Conservation (phyloP, 1,139 yeast species). For the Hyphopichia wangnamkhiaoensis region DNA sequence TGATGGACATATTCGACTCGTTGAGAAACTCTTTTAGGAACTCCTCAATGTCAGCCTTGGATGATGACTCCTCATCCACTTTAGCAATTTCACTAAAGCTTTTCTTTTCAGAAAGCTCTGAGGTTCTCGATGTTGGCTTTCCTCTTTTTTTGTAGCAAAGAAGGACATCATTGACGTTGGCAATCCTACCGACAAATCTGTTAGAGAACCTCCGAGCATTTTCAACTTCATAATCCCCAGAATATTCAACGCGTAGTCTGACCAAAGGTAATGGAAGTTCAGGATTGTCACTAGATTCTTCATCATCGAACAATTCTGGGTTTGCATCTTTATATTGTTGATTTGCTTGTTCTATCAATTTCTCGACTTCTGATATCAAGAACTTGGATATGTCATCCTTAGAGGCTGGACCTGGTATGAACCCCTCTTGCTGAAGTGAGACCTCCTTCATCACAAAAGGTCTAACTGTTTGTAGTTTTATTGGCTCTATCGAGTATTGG, state of each 20-base stretch:
- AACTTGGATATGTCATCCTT: constrained; percentile 62
- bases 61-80: constrained; percentile 21
- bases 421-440: constrained; percentile 50
- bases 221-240: constrained; percentile 90
- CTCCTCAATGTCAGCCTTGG: constrained; percentile 54
- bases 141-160: constrained; percentile 59
- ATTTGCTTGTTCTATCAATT: constrained; percentile 61
- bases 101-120: constrained; percentile 20
- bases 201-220: constrained; percentile 88
- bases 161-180: constrained; percentile 84
- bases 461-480: constrained; percentile 71
- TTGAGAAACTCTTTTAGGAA: constrained; percentile 62
- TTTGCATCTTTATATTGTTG: constrained; percentile 48
- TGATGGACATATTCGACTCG: constrained; percentile 62
- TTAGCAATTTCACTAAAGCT: constrained; percentile 14
- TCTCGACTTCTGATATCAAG: constrained; percentile 64
- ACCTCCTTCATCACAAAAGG: constrained; percentile 80
- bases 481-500: constrained; percentile 62
- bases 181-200: constrained; percentile 86
- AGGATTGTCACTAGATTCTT: constrained; percentile 13
- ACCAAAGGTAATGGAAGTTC: constrained; percentile 71
- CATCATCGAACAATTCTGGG: constrained; percentile 23
- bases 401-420: constrained; percentile 65
- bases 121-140: constrained; percentile 5
- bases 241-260: constrained; percentile 80